A percentile compares a stretch with the other conserved stretches of the same genome.
phyloP scores from a whole-genome alignment of 352 stramenopile species.

The Globisporangium solare region DNA sequence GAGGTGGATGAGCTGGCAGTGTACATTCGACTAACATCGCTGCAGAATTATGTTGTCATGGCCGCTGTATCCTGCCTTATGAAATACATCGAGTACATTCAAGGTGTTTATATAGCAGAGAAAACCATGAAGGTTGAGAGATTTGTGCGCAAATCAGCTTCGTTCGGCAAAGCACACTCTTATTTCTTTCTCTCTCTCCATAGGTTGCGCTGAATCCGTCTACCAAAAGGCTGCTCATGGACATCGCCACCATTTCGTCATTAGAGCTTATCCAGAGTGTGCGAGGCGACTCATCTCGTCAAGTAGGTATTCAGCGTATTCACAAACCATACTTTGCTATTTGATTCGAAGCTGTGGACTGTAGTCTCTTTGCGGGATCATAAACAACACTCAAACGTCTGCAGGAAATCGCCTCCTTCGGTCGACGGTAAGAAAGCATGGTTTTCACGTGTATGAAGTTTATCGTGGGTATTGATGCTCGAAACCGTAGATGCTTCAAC shows the following conservation, averaged over 20 bases:
- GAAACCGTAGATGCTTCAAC: constrained; percentile 64
- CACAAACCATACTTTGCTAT: background rate
- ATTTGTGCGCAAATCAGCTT: background rate
- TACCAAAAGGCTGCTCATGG: constrained; percentile 70
- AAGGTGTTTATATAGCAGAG: constrained; percentile 80
- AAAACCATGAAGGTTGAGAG: constrained; percentile 71
- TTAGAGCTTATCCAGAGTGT: constrained; percentile 67
- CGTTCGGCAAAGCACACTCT: background rate
- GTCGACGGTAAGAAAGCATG: constrained; percentile 48
- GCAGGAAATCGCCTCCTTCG: constrained; percentile 67
- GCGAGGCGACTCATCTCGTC: constrained; percentile 41
- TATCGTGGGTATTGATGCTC: background rate
- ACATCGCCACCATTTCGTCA: constrained; percentile 71
- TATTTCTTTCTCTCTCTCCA: background rate
- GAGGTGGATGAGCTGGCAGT: no score
- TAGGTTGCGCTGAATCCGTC: constrained; percentile 77
- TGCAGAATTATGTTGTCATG: constrained; percentile 83
- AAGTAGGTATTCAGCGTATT: constrained; percentile 24
- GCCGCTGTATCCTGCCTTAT: constrained; percentile 74
- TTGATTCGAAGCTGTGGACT: background rate
- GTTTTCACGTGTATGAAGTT: background rate
- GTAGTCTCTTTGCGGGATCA: constrained; percentile 70
- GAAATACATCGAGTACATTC: constrained; percentile 85
- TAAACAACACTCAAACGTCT: constrained; percentile 78
- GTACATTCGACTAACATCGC: background rate